phyloP scores from a whole-genome alignment of 2,329 filamentous ascomycete species.

The Ophiostoma ulmi region DNA sequence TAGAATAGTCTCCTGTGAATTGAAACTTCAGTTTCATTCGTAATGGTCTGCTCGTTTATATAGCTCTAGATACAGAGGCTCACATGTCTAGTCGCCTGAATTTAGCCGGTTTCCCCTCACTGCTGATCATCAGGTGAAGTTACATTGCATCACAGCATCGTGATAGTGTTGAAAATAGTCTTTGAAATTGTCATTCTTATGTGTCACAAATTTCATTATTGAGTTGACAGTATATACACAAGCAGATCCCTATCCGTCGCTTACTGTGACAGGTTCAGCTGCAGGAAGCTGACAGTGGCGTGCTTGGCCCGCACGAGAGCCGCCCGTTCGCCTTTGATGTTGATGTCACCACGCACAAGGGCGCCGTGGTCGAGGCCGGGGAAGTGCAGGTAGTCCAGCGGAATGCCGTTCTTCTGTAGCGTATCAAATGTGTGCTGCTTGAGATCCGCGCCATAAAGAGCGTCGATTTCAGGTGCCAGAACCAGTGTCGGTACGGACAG shows the following conservation, averaged over 20 bases:
- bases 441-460: conserved; percentile 40
- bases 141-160: neutral
- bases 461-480: conserved; percentile 46
- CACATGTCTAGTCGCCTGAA: neutral
- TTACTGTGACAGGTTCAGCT: conserved; percentile 22
- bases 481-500: conserved; percentile 48
- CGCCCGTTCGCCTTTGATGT: conserved; percentile 37
- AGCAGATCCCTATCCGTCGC: neutral
- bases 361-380: conserved; percentile 46
- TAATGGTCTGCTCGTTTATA: neutral
- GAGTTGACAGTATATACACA: conserved; percentile 34
- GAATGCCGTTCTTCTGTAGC: conserved; percentile 37
- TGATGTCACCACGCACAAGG: conserved; percentile 40
- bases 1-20: neutral
- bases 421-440: conserved; percentile 41
- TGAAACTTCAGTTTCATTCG: neutral
- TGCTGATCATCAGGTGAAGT: neutral
- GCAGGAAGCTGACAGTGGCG: conserved; percentile 44
- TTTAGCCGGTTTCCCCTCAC: neutral
- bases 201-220: neutral
- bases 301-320: conserved; percentile 46
- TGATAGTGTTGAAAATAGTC: neutral
- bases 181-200: neutral
- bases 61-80: neutral
- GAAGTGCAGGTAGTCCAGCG: conserved; percentile 49